Conservation (phyloP, 2,329 filamentous ascomycete species). For the Lecanicillium sp. region DNA sequence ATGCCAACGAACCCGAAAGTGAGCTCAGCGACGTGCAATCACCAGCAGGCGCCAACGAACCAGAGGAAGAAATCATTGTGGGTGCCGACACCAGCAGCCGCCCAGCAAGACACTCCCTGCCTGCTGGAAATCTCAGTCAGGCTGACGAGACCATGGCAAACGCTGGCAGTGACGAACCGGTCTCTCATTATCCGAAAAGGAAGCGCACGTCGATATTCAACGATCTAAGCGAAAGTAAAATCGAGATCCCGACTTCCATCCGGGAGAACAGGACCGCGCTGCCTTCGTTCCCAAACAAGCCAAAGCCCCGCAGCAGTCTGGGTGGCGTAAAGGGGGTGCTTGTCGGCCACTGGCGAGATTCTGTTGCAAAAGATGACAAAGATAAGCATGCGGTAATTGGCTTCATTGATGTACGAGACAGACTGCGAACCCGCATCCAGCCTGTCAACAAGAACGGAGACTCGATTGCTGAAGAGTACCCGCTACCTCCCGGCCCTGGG, state of each 20-base stretch:
- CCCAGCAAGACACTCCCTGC: slow-evolving; percentile 9
- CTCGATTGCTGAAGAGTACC: slow-evolving; percentile 34
- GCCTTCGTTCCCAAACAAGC: slow-evolving; percentile 13
- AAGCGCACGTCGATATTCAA: slow-evolving; percentile 45
- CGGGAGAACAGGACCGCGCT: slow-evolving; percentile 23
- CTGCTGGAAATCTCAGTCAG: slow-evolving; percentile 9
- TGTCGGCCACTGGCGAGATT: slow-evolving; percentile 55
- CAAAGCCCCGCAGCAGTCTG: slow-evolving; percentile 21
- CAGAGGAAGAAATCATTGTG: slow-evolving; percentile 31
- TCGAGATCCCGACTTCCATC: slow-evolving; percentile 25
- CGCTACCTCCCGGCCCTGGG: slow-evolving; percentile 49
- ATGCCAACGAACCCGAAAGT: slow-evolving; percentile 26
- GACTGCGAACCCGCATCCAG: slow-evolving; percentile 52
- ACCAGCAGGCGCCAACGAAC: slow-evolving; percentile 31
- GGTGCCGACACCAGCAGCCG: slow-evolving; percentile 7
- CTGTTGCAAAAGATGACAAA: slow-evolving; percentile 36
- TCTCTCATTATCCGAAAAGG: slow-evolving; percentile 43
- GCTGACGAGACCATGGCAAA: slow-evolving; percentile 39
- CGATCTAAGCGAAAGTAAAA: slow-evolving; percentile 40
- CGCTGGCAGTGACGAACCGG: slow-evolving; percentile 27
- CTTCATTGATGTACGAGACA: slow-evolving; percentile 54
- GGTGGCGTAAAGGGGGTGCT: slow-evolving; percentile 37
- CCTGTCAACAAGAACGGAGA: slow-evolving; percentile 39
- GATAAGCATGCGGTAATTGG: slow-evolving; percentile 53
- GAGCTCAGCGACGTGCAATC: slow-evolving; percentile 35